phyloP scores from a whole-genome alignment of 805 yeast species.

The Kodamaea restingae region DNA sequence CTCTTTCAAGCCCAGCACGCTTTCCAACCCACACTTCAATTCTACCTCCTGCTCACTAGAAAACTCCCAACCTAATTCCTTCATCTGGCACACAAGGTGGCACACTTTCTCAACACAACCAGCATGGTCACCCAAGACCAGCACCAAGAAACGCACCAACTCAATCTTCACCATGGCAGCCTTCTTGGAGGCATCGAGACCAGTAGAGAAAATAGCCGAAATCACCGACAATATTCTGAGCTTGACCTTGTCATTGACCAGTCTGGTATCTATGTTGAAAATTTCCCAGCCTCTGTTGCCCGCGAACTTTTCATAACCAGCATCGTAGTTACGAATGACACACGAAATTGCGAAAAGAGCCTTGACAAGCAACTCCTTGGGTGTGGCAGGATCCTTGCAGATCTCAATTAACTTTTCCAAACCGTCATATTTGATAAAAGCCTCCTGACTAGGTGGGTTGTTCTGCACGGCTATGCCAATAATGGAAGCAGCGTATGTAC shows the following conservation, averaged over 20 bases:
- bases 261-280: slow-evolving; percentile 22
- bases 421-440: slow-evolving; percentile 53
- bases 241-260: slow-evolving; percentile 37
- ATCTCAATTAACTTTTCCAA: slow-evolving; percentile 43
- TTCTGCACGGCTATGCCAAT: slow-evolving; percentile 93
- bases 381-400: slow-evolving; percentile 22
- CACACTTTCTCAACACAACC: slow-evolving; percentile 57
- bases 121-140: slow-evolving; percentile 32
- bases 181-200: slow-evolving; percentile 37
- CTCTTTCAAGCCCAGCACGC: slow-evolving; percentile 42
- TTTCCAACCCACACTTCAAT: slow-evolving; percentile 33
- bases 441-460: slow-evolving; percentile 71
- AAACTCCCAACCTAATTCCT: slow-evolving; percentile 42
- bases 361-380: slow-evolving; percentile 32
- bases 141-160: slow-evolving; percentile 31
- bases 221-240: slow-evolving; percentile 55
- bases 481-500: slow-evolving; percentile 62
- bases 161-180: slow-evolving; percentile 34
- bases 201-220: slow-evolving; percentile 57
- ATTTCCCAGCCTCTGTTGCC: slow-evolving; percentile 59
- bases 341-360: slow-evolving; percentile 76
- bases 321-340: slow-evolving; percentile 62
- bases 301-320: slow-evolving; percentile 54
- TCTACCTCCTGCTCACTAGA: slow-evolving; percentile 36
- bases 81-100: slow-evolving; percentile 45